phyloP scores from a whole-genome alignment of 495 filamentous ascomycete species.

The Bryoglossum gracile region DNA sequence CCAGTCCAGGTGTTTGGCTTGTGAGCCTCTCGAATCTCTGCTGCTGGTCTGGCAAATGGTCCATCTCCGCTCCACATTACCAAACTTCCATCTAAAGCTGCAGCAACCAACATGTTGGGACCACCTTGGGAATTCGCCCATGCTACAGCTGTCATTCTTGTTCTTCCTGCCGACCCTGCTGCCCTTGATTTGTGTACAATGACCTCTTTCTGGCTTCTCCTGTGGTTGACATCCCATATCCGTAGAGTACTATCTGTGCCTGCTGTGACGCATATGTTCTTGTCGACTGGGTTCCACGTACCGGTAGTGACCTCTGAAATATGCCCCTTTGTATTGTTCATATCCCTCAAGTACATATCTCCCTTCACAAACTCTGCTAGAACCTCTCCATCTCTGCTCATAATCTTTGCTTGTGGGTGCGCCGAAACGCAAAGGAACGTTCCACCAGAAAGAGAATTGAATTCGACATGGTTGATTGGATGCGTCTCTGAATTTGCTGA shows the following conservation, averaged over 20 bases:
- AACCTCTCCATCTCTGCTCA: slow-evolving; percentile 80
- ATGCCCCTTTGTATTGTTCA: slow-evolving; percentile 95
- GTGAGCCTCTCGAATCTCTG: slow-evolving; percentile 82
- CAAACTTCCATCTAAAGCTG: slow-evolving; percentile 82
- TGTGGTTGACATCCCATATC: slow-evolving; percentile 93
- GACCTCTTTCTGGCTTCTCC: slow-evolving; percentile 80
- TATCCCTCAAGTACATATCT: slow-evolving; percentile 95
- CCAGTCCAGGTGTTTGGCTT: slow-evolving; percentile 81
- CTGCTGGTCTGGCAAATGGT: slow-evolving; percentile 77
- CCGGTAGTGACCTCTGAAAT: slow-evolving; percentile 82
- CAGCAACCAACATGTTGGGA: slow-evolving; percentile 71
- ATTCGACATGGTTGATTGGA: slow-evolving; percentile 74
- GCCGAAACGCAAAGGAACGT: slow-evolving; percentile 82
- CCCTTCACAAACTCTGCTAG: slow-evolving; percentile 87
- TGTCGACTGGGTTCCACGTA: slow-evolving; percentile 80
- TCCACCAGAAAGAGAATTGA: slow-evolving; percentile 76
- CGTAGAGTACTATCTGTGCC: slow-evolving; percentile 89
- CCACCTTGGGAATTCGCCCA: slow-evolving; percentile 81
- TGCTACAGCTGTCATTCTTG: slow-evolving; percentile 84
- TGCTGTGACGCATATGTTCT: slow-evolving; percentile 77
- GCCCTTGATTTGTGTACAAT: slow-evolving; percentile 89
- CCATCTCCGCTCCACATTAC: slow-evolving; percentile 91
- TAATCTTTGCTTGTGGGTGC: slow-evolving; percentile 78
- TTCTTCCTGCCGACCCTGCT: slow-evolving; percentile 79
- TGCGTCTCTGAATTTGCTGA: slow-evolving; percentile 72